Conservation (phyloP, 345 rosid genomes). For the Gossypium arboreum region DNA sequence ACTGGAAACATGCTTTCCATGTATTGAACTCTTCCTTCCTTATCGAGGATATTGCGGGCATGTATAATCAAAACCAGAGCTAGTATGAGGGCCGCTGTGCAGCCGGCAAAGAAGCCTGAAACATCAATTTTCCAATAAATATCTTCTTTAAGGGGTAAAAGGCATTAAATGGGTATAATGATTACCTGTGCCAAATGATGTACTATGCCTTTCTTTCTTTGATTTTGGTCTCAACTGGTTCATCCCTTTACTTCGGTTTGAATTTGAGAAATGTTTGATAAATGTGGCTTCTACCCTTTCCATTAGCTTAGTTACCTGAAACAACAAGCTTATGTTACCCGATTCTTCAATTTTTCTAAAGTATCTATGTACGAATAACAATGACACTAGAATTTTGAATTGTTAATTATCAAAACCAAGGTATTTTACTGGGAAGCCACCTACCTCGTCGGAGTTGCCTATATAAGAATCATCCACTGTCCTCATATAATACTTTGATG, state of each 20-base stretch:
- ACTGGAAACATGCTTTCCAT: slow-evolving; percentile 58
- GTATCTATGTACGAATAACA: too few relatives aligned
- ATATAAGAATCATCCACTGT: slow-evolving; percentile 1
- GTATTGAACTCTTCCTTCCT: slow-evolving; percentile 8
- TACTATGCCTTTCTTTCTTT: slow-evolving; percentile 50
- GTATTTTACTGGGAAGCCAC: neutral
- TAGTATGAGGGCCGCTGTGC: slow-evolving; percentile 44
- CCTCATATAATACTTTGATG: neutral
- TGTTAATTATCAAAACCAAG: too few relatives aligned
- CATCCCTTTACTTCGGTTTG: slow-evolving; percentile 61
- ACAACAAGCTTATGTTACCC: neutral
- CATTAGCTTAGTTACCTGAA: slow-evolving; percentile 18
- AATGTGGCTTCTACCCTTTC: slow-evolving; percentile 55
- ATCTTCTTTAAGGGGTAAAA: too few relatives aligned
- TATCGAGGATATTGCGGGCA: neutral
- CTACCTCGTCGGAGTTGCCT: neutral
- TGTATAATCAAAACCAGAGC: slow-evolving; percentile 38
- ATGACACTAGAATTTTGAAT: too few relatives aligned
- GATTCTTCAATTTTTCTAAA: too few relatives aligned
- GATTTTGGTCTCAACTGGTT: slow-evolving; percentile 49
- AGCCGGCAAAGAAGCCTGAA: slow-evolving; percentile 49
- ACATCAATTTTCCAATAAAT: too few relatives aligned
- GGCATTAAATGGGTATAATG: too few relatives aligned
- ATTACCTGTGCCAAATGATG: slow-evolving; percentile 38
- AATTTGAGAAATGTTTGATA: slow-evolving; percentile 52